Percentiles rank a stretch among this genome's conserved stretches.
These are phyloP conservation scores for Daldinia eschscholtzii DNA, from an alignment of 2,329 filamentous ascomycete genomes.

Conservation along the genomic window DNA sequence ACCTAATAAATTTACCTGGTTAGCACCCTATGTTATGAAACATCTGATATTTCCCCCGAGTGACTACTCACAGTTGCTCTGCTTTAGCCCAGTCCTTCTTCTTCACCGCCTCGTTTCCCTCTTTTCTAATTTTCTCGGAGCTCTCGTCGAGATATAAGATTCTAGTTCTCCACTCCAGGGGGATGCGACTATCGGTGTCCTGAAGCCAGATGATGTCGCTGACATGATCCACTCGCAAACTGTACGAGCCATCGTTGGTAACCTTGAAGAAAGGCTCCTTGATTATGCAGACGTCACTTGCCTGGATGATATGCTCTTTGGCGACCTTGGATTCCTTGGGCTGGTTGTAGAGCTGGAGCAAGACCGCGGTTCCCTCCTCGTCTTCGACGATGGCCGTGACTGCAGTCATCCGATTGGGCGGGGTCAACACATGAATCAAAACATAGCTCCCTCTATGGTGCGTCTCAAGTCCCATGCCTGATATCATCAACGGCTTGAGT, in stretches of 20 bases:
- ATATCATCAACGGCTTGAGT: constrained; percentile 47
- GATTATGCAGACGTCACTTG: constrained; percentile 57
- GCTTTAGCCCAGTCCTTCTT: constrained; percentile 50
- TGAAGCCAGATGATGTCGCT: constrained; percentile 61
- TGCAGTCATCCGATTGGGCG: constrained; percentile 35
- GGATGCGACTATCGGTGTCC: constrained; percentile 55
- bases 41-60: neutral
- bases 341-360: constrained; percentile 59
- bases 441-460: constrained; percentile 47
- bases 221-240: constrained; percentile 65
- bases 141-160: constrained; percentile 11
- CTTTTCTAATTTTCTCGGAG: constrained; percentile 44
- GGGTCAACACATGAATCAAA: constrained; percentile 42
- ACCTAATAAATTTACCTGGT: constrained; percentile 48
- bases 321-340: constrained; percentile 54
- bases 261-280: constrained; percentile 68
- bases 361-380: constrained; percentile 47
- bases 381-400: constrained; percentile 38
- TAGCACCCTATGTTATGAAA: constrained; percentile 1
- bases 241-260: constrained; percentile 56
- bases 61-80: constrained; percentile 50
- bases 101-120: constrained; percentile 55
- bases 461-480: constrained; percentile 50
- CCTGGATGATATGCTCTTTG: constrained; percentile 52
- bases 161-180: constrained; percentile 53